A percentile compares a stretch with the other conserved stretches of the same genome.
Evolutionary conservation across 495 filamentous ascomycete species (phyloP).

Genomic region (Evernia prunastri): DNA sequence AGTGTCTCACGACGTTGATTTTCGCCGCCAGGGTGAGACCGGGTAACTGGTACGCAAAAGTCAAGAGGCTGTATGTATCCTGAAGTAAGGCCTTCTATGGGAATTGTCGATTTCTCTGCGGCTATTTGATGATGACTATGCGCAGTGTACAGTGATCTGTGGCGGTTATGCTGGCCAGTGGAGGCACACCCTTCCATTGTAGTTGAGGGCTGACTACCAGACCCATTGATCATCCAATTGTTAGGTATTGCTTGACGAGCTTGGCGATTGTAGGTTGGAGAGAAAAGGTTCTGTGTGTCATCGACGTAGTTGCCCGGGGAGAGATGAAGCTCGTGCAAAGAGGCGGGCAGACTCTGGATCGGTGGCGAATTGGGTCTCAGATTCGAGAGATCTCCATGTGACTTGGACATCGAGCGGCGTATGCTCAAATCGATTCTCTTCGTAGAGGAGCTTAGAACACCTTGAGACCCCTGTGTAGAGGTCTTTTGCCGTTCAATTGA

Average conservation of each 20-base stretch:
- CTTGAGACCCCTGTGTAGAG: not conserved
- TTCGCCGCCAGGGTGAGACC: slow-evolving; percentile 10
- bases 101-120: slow-evolving; percentile 6
- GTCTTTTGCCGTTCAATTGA: not conserved
- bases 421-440: not conserved
- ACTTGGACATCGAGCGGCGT: slow-evolving; percentile 11
- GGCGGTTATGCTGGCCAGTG: not conserved
- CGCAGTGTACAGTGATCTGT: not conserved
- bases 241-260: not conserved
- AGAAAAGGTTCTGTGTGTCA: not conserved
- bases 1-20: slow-evolving; percentile 3
- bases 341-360: not conserved
- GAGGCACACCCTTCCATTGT: not conserved
- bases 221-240: not conserved
- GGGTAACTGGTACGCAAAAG: slow-evolving; percentile 19
- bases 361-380: slow-evolving; percentile 15
- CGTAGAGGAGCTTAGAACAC: not conserved
- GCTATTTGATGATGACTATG: not conserved
- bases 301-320: slow-evolving; percentile 5
- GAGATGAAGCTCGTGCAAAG: not conserved
- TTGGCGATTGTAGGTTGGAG: slow-evolving; percentile 9
- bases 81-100: slow-evolving; percentile 12
- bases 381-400: slow-evolving; percentile 17
- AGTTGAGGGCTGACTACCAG: not conserved
- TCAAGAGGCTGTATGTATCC: slow-evolving; percentile 10